Conservation (phyloP, 2,329 filamentous ascomycete genomes). For the Fusarium dimerum region DNA sequence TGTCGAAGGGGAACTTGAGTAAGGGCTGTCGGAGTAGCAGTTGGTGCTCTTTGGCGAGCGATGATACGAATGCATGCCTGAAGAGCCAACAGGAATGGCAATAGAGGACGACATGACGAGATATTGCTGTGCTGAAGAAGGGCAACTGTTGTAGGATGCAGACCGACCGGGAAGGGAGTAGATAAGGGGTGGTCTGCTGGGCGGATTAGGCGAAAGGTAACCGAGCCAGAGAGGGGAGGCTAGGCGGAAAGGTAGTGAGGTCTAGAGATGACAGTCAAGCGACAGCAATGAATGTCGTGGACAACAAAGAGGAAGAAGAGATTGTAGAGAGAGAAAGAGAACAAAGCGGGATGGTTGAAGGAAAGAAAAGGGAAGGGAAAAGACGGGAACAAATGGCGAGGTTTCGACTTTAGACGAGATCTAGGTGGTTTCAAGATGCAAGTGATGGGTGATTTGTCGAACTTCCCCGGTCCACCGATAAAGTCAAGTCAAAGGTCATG, state of each 20-base stretch:
- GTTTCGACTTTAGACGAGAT: slow-evolving; percentile 13
- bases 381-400: slow-evolving; percentile 12
- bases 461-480: slow-evolving; percentile 13
- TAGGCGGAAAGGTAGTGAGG: too few relatives aligned
- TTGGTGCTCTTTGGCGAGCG: slow-evolving; percentile 46
- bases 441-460: slow-evolving; percentile 28
- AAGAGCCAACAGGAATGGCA: slow-evolving; percentile 58
- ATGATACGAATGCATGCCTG: slow-evolving; percentile 37
- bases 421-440: slow-evolving; percentile 22
- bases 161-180: slow-evolving; percentile 21
- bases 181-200: slow-evolving; percentile 8
- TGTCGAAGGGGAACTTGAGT: slow-evolving; percentile 47
- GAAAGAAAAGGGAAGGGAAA: slow-evolving; percentile 8
- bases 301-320: slow-evolving; percentile 3
- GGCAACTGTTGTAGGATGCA: slow-evolving; percentile 4
- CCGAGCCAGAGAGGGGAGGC: too few relatives aligned
- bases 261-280: too few relatives aligned
- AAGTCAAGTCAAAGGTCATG: too few relatives aligned
- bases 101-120: slow-evolving; percentile 66
- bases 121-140: slow-evolving; percentile 1
- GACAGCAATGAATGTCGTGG: neutral
- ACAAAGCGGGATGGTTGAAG: slow-evolving; percentile 1
- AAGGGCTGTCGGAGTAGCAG: slow-evolving; percentile 47
- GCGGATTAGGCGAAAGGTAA: too few relatives aligned
- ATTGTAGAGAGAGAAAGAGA: slow-evolving; percentile 4